Base-by-base conservation (phyloP, 1,284 basidiomycete species). In the Ganoderma lingzhi region DNA sequence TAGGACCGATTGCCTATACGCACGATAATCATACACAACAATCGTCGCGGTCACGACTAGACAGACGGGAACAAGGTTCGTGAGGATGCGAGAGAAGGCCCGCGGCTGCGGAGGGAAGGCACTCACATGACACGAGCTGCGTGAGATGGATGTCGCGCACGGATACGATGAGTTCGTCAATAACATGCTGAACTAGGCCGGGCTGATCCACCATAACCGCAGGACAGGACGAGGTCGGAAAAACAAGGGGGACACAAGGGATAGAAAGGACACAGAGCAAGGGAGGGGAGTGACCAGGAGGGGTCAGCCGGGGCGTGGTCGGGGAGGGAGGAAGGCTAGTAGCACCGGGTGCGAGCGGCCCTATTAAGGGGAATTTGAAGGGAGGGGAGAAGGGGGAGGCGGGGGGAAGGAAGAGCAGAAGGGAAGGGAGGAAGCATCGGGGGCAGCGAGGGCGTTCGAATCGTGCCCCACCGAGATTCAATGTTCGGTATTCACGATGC, bases 1-100 rank as follows among this genome's bases (percentile, higher is more conserved):
- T 1, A 12, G 23, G 2, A 14, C 19, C 17, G 19, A 28, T n/a
- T 51, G 23, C 48, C 23, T 12, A 32, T 28, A 65, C 77, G 68
- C 56, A 76, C 77, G 61, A 66, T 73, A 74, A 70, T 78, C 77
- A 67, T 77, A 78, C 35, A 76, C 62, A 32, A 78, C 77, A 32
- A 77, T 73, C 28, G 73, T 75, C 3, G 74, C 75, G 44, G 70
- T 70, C 15, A 71, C 74, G 37, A 73, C 74, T 75, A 58, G 9
- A 2, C n/a, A 15, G 14, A 19, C 35, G 35, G 35, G 35, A 17
- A 42, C 44, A 35, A 62, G 37, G 30, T 53, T 35, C 23, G 10
- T 39, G 14, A 32, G 48, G 10, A 51, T 3, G 48, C 48, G 48
- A 51, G 45, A 48, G 39, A 56, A 55, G 12, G 28, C 15, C 44